Conservation (phyloP, 2,329 filamentous ascomycete species). For the Diaporthe sp. region DNA sequence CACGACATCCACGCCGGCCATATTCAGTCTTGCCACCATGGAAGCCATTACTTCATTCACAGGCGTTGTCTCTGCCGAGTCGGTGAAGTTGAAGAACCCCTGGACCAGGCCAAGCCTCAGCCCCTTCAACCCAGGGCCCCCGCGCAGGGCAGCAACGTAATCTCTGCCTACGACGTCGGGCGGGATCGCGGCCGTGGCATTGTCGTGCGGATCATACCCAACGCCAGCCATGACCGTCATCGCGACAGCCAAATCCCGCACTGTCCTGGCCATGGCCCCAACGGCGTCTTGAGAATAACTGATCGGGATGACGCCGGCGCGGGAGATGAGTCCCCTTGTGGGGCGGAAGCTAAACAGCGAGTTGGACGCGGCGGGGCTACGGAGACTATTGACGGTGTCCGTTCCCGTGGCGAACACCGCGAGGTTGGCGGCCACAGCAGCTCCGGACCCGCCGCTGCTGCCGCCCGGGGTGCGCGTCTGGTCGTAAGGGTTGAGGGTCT, state of each 20-base stretch:
- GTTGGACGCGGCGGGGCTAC: slow-evolving; percentile 73
- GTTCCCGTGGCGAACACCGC: slow-evolving; percentile 71
- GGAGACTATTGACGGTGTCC: slow-evolving; percentile 73
- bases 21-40: slow-evolving; percentile 60
- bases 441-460: slow-evolving; percentile 74
- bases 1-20: slow-evolving; percentile 64
- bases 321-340: slow-evolving; percentile 65
- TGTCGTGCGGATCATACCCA: slow-evolving; percentile 66
- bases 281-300: slow-evolving; percentile 69
- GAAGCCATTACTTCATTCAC: slow-evolving; percentile 68
- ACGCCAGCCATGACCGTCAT: slow-evolving; percentile 67
- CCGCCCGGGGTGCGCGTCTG: slow-evolving; percentile 74
- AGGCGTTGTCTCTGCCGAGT: slow-evolving; percentile 65
- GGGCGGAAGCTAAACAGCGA: slow-evolving; percentile 72
- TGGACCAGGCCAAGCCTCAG: slow-evolving; percentile 55
- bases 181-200: slow-evolving; percentile 64
- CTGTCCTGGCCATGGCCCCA: slow-evolving; percentile 66
- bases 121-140: slow-evolving; percentile 45
- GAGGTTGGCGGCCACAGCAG: slow-evolving; percentile 68
- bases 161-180: slow-evolving; percentile 56
- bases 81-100: slow-evolving; percentile 70
- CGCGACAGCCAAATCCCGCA: slow-evolving; percentile 64
- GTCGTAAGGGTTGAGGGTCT: slow-evolving; percentile 78
- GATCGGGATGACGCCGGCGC: slow-evolving; percentile 67
- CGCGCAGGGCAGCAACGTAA: slow-evolving; percentile 58